These are phyloP conservation scores for Teunomyces kruisii DNA, from an alignment of 805 yeast species.

Conservation along the genomic window DNA sequence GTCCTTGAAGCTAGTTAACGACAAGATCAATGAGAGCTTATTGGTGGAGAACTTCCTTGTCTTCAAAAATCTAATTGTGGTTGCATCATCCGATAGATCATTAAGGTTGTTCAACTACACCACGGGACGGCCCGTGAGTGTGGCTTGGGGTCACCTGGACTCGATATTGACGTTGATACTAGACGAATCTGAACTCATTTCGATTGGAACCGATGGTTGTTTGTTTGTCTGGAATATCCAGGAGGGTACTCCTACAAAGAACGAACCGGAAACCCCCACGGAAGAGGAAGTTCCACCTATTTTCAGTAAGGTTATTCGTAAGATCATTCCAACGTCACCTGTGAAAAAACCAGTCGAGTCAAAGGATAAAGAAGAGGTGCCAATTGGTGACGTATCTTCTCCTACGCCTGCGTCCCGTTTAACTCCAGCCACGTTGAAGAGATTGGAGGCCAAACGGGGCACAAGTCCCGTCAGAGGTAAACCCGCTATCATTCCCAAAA, in stretches of 20 bases:
- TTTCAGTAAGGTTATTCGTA: constrained; percentile 31
- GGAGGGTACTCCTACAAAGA: not conserved
- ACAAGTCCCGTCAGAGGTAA: not conserved
- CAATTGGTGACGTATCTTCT: not conserved
- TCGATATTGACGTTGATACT: constrained; percentile 43
- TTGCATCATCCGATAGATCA: constrained; percentile 57
- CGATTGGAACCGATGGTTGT: constrained; percentile 56
- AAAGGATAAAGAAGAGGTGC: not conserved
- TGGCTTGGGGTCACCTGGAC: constrained; percentile 57
- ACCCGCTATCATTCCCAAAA: not conserved
- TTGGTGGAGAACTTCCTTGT: constrained; percentile 45
- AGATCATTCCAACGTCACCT: constrained; percentile 22
- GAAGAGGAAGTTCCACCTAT: constrained; percentile 15
- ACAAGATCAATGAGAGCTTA: constrained; percentile 39
- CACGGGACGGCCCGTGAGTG: constrained; percentile 47
- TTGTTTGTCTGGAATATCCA: constrained; percentile 46
- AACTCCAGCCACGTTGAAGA: constrained; percentile 31
- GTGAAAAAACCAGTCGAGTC: not conserved
- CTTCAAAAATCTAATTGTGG: constrained; percentile 30
- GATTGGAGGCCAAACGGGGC: constrained; percentile 29
- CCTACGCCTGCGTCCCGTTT: constrained; percentile 19
- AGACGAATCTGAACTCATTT: constrained; percentile 27
- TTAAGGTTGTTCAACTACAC: constrained; percentile 47
- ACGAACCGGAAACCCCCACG: constrained; percentile 4
- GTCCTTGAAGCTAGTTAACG: constrained; percentile 42